Evolutionary conservation across 345 rosid species (phyloP).

Genomic region (Bruguiera parviflora): DNA sequence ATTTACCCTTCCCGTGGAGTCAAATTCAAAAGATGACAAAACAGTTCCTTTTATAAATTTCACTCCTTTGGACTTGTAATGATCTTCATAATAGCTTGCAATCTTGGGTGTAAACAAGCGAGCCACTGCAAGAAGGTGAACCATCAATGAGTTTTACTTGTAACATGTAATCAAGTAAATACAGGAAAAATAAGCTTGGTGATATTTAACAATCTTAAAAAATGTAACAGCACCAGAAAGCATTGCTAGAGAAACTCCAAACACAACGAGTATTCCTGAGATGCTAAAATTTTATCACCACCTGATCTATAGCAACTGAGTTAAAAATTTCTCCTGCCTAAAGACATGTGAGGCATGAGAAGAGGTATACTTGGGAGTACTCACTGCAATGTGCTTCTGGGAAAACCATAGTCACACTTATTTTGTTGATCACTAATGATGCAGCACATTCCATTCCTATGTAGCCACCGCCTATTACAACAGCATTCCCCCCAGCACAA

Average conservation of each 20-base stretch:
- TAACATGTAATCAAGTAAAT: conserved; percentile 3
- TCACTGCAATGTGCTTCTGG: conserved; percentile 96
- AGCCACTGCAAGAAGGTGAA: conserved; percentile 55
- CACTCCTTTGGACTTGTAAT: conserved; percentile 73
- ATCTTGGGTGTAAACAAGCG: conserved; percentile 88
- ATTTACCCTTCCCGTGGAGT: conserved; percentile 56
- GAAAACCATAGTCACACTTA: conserved; percentile 93
- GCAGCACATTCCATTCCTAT: conserved; percentile 99
- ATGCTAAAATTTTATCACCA: background rate
- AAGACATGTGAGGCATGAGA: background rate
- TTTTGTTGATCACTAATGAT: conserved; percentile 84
- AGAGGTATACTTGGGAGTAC: conserved; percentile 19
- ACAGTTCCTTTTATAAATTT: conserved; percentile 82
- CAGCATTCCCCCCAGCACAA: conserved; percentile 68
- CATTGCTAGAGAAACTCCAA: background rate
- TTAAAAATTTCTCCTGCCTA: background rate
- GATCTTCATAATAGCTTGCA: conserved; percentile 71
- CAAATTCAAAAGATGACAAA: conserved; percentile 69
- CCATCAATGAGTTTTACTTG: background rate
- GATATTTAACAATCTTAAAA: background rate
- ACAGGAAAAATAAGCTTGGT: background rate
- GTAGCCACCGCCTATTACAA: conserved; percentile 97
- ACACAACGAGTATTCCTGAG: background rate
- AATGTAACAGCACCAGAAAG: background rate
- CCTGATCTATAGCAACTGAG: background rate